Conservation (phyloP, 768 basidiomycete species). For the Amanita pseudoporphyria region DNA sequence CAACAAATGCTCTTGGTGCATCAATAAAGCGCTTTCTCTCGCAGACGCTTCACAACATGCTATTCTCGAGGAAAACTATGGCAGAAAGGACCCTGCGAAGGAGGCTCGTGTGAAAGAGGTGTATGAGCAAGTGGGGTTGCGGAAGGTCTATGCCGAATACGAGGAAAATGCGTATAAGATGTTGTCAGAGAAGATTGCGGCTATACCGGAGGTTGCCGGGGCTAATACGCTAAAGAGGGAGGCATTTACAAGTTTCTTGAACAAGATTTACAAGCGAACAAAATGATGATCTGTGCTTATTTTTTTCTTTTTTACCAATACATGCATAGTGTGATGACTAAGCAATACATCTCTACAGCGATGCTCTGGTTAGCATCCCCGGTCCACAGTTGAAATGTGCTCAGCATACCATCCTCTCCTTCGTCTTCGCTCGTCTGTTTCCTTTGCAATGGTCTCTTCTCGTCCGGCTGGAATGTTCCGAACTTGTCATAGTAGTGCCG, state of each 20-base stretch:
- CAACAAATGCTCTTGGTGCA: conserved; percentile 97
- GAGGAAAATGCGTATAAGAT: conserved; percentile 65
- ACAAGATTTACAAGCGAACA: conserved; percentile 64
- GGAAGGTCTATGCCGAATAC: conserved; percentile 62
- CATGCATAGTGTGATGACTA: no score
- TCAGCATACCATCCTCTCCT: no score
- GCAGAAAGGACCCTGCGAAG: conserved; percentile 44
- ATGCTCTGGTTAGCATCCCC: no score
- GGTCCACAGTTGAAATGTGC: no score
- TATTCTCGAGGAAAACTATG: conserved; percentile 47
- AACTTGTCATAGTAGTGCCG: no score
- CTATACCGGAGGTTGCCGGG: conserved; percentile 51
- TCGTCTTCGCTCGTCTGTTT: no score
- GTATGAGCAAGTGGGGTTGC: conserved; percentile 62
- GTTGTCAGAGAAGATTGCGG: conserved; percentile 61
- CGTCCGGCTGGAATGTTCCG: no score
- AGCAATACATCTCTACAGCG: no score
- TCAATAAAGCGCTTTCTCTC: conserved; percentile 73
- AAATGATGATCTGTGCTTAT: not conserved
- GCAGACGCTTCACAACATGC: conserved; percentile 47
- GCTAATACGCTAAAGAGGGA: conserved; percentile 42
- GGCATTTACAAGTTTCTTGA: conserved; percentile 80
- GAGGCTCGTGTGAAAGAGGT: conserved; percentile 41
- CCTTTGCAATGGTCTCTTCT: no score
- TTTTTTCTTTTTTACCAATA: no score